Evolutionary conservation across 768 basidiomycete genomes (phyloP).

Genomic region (Russula dissimulans): DNA sequence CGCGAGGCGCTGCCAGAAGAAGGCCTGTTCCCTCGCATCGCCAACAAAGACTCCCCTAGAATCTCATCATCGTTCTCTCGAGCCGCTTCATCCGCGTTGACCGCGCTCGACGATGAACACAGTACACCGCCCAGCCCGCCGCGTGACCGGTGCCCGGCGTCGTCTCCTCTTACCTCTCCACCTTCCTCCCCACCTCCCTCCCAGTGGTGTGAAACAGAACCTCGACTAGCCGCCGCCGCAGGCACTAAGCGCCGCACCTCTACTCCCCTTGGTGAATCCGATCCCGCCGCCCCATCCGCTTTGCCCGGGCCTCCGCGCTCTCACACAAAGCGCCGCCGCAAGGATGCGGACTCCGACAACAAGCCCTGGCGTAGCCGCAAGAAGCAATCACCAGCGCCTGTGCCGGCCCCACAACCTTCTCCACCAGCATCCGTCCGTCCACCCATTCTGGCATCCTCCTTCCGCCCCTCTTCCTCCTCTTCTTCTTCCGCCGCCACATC

Average conservation of each 20-base stretch:
- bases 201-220: neutral
- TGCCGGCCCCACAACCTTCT: neutral
- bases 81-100: constrained; percentile 8
- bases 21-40: neutral
- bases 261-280: neutral
- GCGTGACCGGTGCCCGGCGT: neutral
- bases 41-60: neutral
- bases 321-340: constrained; percentile 7
- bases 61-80: neutral
- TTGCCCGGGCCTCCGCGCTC: neutral
- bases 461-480: neutral
- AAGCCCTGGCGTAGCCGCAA: constrained; percentile 4
- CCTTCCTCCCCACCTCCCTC: constrained; percentile 8
- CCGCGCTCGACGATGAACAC: neutral
- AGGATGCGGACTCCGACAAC: constrained; percentile 1
- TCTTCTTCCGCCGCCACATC: neutral
- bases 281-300: neutral
- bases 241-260: neutral
- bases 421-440: neutral
- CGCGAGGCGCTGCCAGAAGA: neutral
- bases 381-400: neutral
- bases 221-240: neutral
- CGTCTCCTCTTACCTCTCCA: constrained; percentile 17
- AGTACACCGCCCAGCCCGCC: neutral
- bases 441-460: neutral